Base-by-base conservation (phyloP, 108 stramenopile species). In the Cyclotella choctawhatcheeana region DNA sequence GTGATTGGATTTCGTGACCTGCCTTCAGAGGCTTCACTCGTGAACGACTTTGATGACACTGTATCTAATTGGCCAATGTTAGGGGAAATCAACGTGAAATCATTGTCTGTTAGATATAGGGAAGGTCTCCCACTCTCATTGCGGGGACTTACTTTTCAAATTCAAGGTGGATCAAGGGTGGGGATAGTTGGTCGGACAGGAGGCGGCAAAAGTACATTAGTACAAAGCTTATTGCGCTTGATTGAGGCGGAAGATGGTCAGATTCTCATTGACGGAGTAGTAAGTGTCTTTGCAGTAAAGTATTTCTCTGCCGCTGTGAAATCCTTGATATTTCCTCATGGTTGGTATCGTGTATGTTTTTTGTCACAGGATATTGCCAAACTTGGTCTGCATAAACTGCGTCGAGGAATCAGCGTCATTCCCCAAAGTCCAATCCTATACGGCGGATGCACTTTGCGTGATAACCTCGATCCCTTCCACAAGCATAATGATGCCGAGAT, bases 401-500 rank as follows among this genome's bases (percentile, higher is more conserved):
- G 98, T 26, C 83, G 68, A 5, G 54, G 56, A 17, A 83, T 99
- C 26, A 88, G 93, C 24, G 95, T 99, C 54, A 98, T 99, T 31
- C 97, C 97, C 0, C 97, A 99, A 73, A 79, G 81, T 26, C 98
- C 98, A 10, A 89, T 96, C 6, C 58, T 99, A 10, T 98, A 98
- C 63, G 88, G 89, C 33, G 97, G 97, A 10, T 88, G 88, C 40
- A 91, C 96, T 14, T 70, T 99, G 29, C 84, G 96, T 56, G 90
- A 95, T 30, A 99, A 99, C 77, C 76, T 99, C n/a, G 98, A 99
- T 69, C 92, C 96, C 5, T 96, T 96, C 61, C 72, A 64, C 55
- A 62, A 76, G 43, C 56, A 80, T 24, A 64, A 72, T 18, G 83
- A 88, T 35, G 80, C 84, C 22, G 78, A 81, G 31, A 82, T 96